Percentiles rank a stretch among this genome's conserved stretches.
phyloP scores from a whole-genome alignment of 345 rosid species.

The Populus nigra region DNA sequence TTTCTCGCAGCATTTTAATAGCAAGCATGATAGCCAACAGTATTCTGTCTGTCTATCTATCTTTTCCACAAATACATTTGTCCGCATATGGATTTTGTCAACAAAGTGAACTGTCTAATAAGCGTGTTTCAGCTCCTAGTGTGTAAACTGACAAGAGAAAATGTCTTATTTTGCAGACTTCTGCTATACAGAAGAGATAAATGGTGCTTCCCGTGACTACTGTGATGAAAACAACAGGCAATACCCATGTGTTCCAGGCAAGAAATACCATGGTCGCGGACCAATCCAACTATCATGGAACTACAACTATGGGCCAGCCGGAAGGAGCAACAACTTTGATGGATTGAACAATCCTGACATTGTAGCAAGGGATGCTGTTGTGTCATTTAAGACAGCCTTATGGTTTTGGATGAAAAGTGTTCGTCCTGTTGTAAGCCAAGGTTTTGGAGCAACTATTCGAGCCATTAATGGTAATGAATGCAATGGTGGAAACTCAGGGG shows the following conservation, averaged over 20 bases:
- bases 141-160: no score
- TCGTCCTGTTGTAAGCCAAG: slow-evolving; percentile 48
- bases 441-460: slow-evolving; percentile 65
- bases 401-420: slow-evolving; percentile 71
- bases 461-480: slow-evolving; percentile 66
- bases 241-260: slow-evolving; percentile 52
- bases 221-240: slow-evolving; percentile 40
- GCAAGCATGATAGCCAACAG: no score
- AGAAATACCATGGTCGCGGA: slow-evolving; percentile 63
- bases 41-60: no score
- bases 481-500: slow-evolving; percentile 36
- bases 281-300: slow-evolving; percentile 69
- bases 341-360: slow-evolving; percentile 58
- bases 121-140: no score
- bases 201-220: slow-evolving; percentile 41
- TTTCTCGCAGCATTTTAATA: not conserved
- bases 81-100: no score
- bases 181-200: slow-evolving; percentile 54
- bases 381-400: slow-evolving; percentile 64
- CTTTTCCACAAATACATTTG: no score
- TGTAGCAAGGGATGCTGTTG: slow-evolving; percentile 48
- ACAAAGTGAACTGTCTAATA: no score
- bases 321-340: slow-evolving; percentile 45
- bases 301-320: slow-evolving; percentile 61
- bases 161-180: slow-evolving; percentile 31